A percentile compares a stretch with the other conserved stretches of the same genome.
Evolutionary conservation across 371 early-diverging fungal species (phyloP).

Genomic region (Rhizopus microsporus): DNA sequence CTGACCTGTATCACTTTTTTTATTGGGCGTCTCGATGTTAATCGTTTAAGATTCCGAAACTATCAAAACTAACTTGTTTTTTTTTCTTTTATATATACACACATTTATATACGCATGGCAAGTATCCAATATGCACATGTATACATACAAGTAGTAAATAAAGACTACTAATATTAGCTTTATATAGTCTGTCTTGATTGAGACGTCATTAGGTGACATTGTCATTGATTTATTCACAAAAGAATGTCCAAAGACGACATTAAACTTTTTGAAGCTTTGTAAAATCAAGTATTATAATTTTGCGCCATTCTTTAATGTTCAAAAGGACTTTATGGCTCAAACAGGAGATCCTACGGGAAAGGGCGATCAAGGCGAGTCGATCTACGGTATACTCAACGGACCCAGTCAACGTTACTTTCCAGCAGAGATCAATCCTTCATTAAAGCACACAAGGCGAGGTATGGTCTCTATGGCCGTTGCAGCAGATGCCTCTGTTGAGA

Average conservation of each 20-base stretch:
- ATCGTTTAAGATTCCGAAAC: background rate
- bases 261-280: conserved; percentile 94
- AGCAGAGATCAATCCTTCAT: conserved; percentile 81
- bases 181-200: conserved; percentile 71
- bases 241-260: conserved; percentile 73
- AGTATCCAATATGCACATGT: too few species aligned
- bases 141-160: too few species aligned
- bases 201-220: conserved; percentile 93
- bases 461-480: conserved; percentile 87
- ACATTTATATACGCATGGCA: too few species aligned
- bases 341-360: conserved; percentile 87
- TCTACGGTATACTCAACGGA: conserved; percentile 67
- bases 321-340: conserved; percentile 87
- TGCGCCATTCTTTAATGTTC: conserved; percentile 82
- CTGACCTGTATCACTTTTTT: background rate
- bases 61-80: background rate
- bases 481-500: conserved; percentile 38
- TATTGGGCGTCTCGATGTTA: too few species aligned
- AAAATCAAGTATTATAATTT: conserved; percentile 95
- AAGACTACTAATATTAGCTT: background rate
- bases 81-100: background rate
- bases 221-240: conserved; percentile 89
- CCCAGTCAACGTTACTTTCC: conserved; percentile 65
- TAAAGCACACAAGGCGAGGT: conserved; percentile 85
- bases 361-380: conserved; percentile 80